phyloP scores from a whole-genome alignment of 108 stramenopile species.

The Fragilaria crotonensis region DNA sequence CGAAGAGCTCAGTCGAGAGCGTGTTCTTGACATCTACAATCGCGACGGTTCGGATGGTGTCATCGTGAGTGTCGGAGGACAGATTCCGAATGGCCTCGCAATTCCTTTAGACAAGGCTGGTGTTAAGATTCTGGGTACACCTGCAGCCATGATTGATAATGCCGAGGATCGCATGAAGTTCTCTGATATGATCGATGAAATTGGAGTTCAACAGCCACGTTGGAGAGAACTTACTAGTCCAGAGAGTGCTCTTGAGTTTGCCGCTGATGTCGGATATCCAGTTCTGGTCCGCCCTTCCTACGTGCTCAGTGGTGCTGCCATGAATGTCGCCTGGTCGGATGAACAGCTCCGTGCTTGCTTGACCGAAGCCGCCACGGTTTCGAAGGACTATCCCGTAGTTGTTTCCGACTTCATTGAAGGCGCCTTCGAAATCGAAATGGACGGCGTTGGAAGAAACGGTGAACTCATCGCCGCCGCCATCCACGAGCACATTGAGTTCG shows the following conservation, averaged over 20 bases:
- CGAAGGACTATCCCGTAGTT: constrained; percentile 96
- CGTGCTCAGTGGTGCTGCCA: constrained; percentile 97
- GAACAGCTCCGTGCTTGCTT: constrained; percentile 84
- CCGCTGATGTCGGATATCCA: constrained; percentile 84
- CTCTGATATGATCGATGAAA: constrained; percentile 93
- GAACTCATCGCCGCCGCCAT: constrained; percentile 93
- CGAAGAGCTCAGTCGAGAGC: constrained; percentile 92
- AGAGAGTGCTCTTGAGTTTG: constrained; percentile 85
- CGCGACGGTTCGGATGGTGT: constrained; percentile 81
- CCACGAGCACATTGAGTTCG: constrained; percentile 97
- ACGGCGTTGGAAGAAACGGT: constrained; percentile 94
- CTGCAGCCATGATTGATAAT: constrained; percentile 92
- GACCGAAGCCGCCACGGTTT: constrained; percentile 87
- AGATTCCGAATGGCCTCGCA: constrained; percentile 96
- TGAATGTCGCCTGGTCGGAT: constrained; percentile 95
- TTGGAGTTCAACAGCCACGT: constrained; percentile 92
- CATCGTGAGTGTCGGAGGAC: constrained; percentile 91
- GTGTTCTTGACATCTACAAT: constrained; percentile 94
- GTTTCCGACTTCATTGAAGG: constrained; percentile 95
- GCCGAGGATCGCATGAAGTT: constrained; percentile 98
- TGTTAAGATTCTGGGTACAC: constrained; percentile 91
- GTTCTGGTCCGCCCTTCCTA: constrained; percentile 96
- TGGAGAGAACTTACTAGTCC: constrained; percentile 91
- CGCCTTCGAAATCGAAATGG: constrained; percentile 95
- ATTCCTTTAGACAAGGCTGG: constrained; percentile 87